phyloP scores from a whole-genome alignment of 208 protist genomes.

The Acanthamoeba healyi region DNA sequence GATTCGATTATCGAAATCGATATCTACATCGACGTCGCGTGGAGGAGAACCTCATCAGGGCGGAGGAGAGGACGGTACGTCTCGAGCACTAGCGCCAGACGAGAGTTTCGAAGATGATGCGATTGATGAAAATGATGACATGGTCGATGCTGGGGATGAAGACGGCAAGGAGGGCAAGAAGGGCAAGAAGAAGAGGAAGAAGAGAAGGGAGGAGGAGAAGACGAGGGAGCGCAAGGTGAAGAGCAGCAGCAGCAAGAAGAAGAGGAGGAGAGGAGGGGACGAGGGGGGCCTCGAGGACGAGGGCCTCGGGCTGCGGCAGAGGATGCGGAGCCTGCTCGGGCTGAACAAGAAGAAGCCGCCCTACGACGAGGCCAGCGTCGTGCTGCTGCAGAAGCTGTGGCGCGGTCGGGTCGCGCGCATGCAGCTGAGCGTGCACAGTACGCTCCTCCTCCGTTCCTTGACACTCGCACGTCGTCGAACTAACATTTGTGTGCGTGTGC shows the following conservation, averaged over 20 bases:
- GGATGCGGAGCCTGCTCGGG: background rate
- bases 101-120: background rate
- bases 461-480: background rate
- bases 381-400: background rate
- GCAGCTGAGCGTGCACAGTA: background rate
- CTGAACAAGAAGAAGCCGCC: background rate
- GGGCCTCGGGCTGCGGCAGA: background rate
- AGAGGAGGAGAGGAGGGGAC: no score
- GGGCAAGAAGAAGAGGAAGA: background rate
- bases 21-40: no score
- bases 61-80: no score
- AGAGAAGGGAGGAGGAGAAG: background rate
- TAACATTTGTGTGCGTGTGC: background rate
- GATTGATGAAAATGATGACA: background rate
- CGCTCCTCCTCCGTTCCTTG: background rate
- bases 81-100: no score
- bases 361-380: background rate
- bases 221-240: background rate
- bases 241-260: no score
- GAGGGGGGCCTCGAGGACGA: background rate
- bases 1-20: no score
- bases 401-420: background rate
- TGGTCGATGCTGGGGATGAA: no score
- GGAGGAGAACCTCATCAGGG: no score
- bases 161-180: background rate